These are phyloP conservation scores for Cyberlindnera bimundalis DNA, from an alignment of 805 yeast species.

Conservation along the genomic window DNA sequence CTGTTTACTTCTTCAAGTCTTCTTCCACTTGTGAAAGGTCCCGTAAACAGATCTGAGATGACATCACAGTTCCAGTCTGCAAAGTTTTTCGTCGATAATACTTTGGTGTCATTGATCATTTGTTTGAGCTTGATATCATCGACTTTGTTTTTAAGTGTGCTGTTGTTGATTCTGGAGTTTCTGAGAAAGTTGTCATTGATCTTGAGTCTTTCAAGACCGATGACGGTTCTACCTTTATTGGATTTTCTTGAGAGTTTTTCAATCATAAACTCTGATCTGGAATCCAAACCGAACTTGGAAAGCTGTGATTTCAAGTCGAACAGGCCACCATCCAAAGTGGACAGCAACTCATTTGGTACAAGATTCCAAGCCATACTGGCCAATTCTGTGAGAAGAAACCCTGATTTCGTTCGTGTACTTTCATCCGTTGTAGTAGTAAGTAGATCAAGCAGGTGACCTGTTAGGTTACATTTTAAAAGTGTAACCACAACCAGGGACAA, in stretches of 20 bases:
- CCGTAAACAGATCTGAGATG: constrained; percentile 68
- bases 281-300: neutral
- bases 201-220: constrained; percentile 31
- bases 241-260: constrained; percentile 41
- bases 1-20: constrained; percentile 73
- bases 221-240: constrained; percentile 35
- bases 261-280: constrained; percentile 42
- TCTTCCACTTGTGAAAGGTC: constrained; percentile 72
- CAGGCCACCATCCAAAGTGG: constrained; percentile 4
- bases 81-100: constrained; percentile 73
- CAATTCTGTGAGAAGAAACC: constrained; percentile 61
- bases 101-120: constrained; percentile 63
- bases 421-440: constrained; percentile 42
- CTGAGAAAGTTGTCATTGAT: constrained; percentile 23
- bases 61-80: constrained; percentile 86
- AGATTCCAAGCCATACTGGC: constrained; percentile 49
- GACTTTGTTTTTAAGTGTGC: constrained; percentile 9
- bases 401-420: constrained; percentile 53
- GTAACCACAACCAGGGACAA: constrained; percentile 56
- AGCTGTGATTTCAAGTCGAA: neutral
- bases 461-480: constrained; percentile 53
- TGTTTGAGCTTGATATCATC: constrained; percentile 69
- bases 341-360: constrained; percentile 46
- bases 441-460: constrained; percentile 42
- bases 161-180: constrained; percentile 19